A percentile compares a stretch with the other conserved stretches of the same genome.
Evolutionary conservation across 2,329 filamentous ascomycete genomes (phyloP).

Genomic region (Aspergillus niger): DNA sequence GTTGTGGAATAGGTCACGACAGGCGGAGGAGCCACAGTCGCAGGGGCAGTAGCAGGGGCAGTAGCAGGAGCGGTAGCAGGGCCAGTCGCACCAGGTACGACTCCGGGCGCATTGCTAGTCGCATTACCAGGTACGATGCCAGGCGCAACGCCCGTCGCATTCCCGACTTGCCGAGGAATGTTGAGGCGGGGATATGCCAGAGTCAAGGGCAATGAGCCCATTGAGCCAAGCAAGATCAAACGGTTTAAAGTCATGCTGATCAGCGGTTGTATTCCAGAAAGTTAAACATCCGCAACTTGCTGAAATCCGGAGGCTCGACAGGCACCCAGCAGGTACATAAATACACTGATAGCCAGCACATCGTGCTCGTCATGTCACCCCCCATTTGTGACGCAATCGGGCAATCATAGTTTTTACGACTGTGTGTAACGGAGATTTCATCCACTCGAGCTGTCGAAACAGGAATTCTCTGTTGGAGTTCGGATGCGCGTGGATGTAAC

Average conservation of each 20-base stretch:
- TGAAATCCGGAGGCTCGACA: not conserved
- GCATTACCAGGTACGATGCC: not conserved
- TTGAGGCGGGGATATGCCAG: not conserved
- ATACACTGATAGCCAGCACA: not conserved
- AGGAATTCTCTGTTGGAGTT: not conserved
- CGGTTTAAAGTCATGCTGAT: constrained; percentile 1
- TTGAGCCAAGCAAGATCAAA: not conserved
- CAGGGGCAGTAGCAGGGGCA: not conserved
- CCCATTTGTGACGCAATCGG: constrained; percentile 5
- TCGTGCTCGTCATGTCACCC: not conserved
- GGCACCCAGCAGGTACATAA: not conserved
- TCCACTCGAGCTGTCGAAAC: not conserved
- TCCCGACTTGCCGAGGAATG: not conserved
- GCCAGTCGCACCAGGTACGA: not conserved
- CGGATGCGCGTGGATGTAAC: constrained; percentile 1
- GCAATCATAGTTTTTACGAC: not conserved
- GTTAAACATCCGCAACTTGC: not conserved
- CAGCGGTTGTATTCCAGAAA: not conserved
- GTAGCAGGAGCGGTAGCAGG: not conserved
- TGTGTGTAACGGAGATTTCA: not conserved
- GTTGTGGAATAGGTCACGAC: constrained; percentile 4
- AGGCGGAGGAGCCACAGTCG: not conserved
- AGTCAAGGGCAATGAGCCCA: constrained; percentile 2
- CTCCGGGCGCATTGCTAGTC: not conserved
- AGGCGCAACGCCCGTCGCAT: not conserved